Base-by-base conservation (phyloP, 352 stramenopile species). In the Phytophthora parvispora region DNA sequence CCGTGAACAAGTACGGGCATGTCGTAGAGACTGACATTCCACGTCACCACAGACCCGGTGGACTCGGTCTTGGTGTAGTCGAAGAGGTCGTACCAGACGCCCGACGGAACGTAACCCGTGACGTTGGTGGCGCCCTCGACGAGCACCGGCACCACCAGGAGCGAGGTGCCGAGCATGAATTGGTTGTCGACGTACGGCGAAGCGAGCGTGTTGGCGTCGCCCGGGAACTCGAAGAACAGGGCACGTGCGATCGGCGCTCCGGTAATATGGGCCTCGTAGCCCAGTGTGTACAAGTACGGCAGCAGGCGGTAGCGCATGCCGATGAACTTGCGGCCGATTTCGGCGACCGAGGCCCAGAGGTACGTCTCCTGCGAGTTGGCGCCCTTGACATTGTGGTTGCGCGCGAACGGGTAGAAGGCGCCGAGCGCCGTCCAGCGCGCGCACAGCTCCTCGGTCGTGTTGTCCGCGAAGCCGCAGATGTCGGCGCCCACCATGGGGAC, bases 401-500 rank as follows among this genome's bases (percentile, higher is more conserved):
- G 81, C 25, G 84, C 67, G 64, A 95, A 97, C 28, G 85, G 86
- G 66, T 93, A 91, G 73, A 95, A 90, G n/a, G 86, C 71, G 40
- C 84, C 86, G 5, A 94, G 62, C 20, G 81, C 81, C 9, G 84
- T 92, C 87, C 90, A 95, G 16, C 87, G 83, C 15, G 86, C 84
- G 50, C 86, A 96, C 6, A 96, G 69, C 62, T 96, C 87, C 40
- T 78, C 77, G 24, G 68, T 87, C 4, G 89, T 86, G n/a, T 76
- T 53, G 20, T 73, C 73, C 0, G 54, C 69, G 63, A 96, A 95
- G 7, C 87, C 87, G 24, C 86, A 94, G 25, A 93, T 93, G 32
- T 97, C 89, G 2, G 89, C 78, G 15, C 89, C 89, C 2, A 94
- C 78, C 87, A 97, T 95, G 8, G 87, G 86, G 56, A 97, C 87